phyloP scores from a whole-genome alignment of 208 protist genomes.

The Novymonas esmeraldas region DNA sequence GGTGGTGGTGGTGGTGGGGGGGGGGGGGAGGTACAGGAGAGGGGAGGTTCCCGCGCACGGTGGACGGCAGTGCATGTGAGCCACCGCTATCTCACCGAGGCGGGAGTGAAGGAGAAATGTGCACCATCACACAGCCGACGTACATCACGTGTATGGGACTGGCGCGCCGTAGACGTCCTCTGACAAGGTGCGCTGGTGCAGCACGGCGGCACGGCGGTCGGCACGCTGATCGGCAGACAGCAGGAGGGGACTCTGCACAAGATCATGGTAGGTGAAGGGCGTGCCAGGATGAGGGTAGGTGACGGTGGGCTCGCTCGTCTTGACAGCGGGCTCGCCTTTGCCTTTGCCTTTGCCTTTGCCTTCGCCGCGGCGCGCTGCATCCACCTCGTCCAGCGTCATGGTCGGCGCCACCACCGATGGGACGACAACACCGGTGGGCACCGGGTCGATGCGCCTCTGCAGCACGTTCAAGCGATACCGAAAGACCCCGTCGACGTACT shows the following conservation, averaged over 20 bases:
- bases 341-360: not conserved
- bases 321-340: not conserved
- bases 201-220: conserved; percentile 13
- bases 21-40: no score
- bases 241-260: conserved; percentile 16
- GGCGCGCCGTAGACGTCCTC: conserved; percentile 21
- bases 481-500: conserved; percentile 26
- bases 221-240: conserved; percentile 14
- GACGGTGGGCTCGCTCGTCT: not conserved
- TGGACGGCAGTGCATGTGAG: no score
- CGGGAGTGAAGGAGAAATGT: no score
- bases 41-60: no score
- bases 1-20: no score
- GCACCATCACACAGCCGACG: no score
- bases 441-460: conserved; percentile 11
- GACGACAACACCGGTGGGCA: conserved; percentile 21
- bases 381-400: not conserved
- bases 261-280: conserved; percentile 20
- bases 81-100: no score
- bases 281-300: conserved; percentile 21
- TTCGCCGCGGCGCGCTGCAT: not conserved
- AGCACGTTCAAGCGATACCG: conserved; percentile 22
- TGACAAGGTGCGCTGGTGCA: conserved; percentile 21
- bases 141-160: conserved; percentile 6
- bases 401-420: conserved; percentile 13